These are phyloP conservation scores for Escovopsis sp. DNA, from an alignment of 2,329 filamentous ascomycete species.

Conservation along the genomic window DNA sequence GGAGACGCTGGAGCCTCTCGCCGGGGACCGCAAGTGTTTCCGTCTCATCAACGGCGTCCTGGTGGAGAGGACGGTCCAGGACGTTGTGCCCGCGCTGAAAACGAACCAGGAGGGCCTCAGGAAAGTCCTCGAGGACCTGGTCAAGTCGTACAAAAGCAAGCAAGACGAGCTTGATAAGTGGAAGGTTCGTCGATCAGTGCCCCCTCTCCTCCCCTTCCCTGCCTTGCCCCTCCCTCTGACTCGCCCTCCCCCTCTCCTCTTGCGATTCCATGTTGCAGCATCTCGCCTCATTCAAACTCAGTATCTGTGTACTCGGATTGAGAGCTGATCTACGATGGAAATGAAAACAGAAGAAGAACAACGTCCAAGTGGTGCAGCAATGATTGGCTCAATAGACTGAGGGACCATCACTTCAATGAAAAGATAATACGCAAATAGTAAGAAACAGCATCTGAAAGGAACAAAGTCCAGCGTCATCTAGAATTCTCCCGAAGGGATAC, in stretches of 20 bases:
- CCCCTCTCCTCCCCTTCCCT: neutral
- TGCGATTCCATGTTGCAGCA: too few relatives aligned
- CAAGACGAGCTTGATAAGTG: slow-evolving; percentile 93
- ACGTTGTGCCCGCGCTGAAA: slow-evolving; percentile 78
- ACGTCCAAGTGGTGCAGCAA: slow-evolving; percentile 73
- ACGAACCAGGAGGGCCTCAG: slow-evolving; percentile 89
- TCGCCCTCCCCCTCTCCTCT: too few relatives aligned
- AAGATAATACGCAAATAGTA: too few relatives aligned
- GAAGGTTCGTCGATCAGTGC: slow-evolving; percentile 59
- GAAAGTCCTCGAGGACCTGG: slow-evolving; percentile 83
- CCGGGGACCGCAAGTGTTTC: slow-evolving; percentile 86
- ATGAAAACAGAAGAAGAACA: slow-evolving; percentile 62
- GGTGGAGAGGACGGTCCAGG: slow-evolving; percentile 83
- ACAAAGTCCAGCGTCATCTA: slow-evolving; percentile 2
- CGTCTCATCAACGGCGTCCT: slow-evolving; percentile 96
- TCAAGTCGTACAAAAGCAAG: slow-evolving; percentile 93
- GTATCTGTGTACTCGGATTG: too few relatives aligned
- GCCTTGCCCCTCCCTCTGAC: neutral
- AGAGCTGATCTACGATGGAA: slow-evolving; percentile 3
- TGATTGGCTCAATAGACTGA: slow-evolving; percentile 18
- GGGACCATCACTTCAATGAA: neutral
- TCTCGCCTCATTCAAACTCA: too few relatives aligned
- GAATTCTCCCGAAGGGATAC: neutral
- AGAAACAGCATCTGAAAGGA: too few relatives aligned
- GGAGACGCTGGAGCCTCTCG: slow-evolving; percentile 73